phyloP scores from a whole-genome alignment of 2,329 filamentous ascomycete species.

The Fusarium oxysporum region DNA sequence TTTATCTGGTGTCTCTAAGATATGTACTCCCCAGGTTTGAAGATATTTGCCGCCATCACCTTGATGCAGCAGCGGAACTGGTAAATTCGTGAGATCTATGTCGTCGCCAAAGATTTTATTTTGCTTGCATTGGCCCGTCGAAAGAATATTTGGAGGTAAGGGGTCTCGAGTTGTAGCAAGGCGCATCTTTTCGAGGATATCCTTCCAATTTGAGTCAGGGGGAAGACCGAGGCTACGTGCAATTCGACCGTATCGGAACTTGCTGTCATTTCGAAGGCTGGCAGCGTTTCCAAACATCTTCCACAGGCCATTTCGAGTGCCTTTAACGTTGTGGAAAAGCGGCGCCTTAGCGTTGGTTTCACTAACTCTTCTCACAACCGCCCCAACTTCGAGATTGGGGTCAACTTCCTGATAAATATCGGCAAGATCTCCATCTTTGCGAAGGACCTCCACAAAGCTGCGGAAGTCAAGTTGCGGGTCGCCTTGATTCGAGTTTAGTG shows the following conservation, averaged over 20 bases:
- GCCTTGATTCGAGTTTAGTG: too few relatives aligned
- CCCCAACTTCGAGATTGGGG: conserved; percentile 58
- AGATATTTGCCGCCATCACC: conserved; percentile 62
- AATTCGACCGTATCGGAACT: conserved; percentile 54
- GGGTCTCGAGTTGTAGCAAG: background rate
- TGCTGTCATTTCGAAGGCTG: conserved; percentile 45
- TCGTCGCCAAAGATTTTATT: conserved; percentile 4
- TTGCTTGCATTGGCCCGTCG: conserved; percentile 15
- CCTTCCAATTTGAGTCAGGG: background rate
- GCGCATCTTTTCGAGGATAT: background rate
- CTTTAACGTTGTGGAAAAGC: conserved; percentile 63
- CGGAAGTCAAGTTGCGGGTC: conserved; percentile 17
- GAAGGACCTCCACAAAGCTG: conserved; percentile 6
- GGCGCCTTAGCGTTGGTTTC: conserved; percentile 60
- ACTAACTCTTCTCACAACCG: conserved; percentile 58
- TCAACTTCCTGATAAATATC: conserved; percentile 57
- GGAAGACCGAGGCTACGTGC: conserved; percentile 52
- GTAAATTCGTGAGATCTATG: conserved; percentile 52
- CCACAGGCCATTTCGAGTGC: conserved; percentile 54
- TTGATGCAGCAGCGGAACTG: conserved; percentile 56
- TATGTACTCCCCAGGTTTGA: conserved; percentile 63
- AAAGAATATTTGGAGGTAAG: conserved; percentile 51
- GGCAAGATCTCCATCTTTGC: conserved; percentile 55
- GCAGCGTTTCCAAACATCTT: conserved; percentile 61
- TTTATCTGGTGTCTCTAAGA: conserved; percentile 58